Evolutionary conservation across 1,284 basidiomycete genomes (phyloP).

Genomic region (Leccinum insigne): DNA sequence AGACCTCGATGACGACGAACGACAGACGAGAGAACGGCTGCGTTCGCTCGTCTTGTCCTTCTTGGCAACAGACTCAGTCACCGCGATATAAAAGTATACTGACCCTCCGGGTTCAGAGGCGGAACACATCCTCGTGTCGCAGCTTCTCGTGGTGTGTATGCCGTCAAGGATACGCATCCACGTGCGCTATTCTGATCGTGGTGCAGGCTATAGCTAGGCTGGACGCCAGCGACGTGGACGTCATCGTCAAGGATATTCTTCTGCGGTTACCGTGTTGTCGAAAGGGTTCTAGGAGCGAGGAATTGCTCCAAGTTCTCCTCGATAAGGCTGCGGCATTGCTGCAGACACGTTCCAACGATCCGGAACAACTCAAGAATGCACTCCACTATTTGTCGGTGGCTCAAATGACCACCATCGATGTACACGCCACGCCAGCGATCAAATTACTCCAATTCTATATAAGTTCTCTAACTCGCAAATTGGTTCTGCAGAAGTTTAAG

Average conservation of each 20-base stretch:
- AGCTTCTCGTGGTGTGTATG: slow-evolving; percentile 47
- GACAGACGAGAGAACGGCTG: slow-evolving; percentile 54
- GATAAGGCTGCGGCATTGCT: slow-evolving; percentile 39
- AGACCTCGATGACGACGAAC: slow-evolving; percentile 56
- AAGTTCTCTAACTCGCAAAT: slow-evolving; percentile 45
- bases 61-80: slow-evolving; percentile 52
- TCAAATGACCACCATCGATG: slow-evolving; percentile 43
- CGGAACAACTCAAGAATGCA: slow-evolving; percentile 36
- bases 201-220: slow-evolving; percentile 54
- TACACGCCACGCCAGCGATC: slow-evolving; percentile 41
- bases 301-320: slow-evolving; percentile 47
- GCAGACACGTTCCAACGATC: slow-evolving; percentile 39
- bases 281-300: slow-evolving; percentile 37
- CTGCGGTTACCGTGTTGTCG: slow-evolving; percentile 48
- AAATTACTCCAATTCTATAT: slow-evolving; percentile 55
- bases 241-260: slow-evolving; percentile 56
- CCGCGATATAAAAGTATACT: slow-evolving; percentile 46
- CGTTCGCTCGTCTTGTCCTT: slow-evolving; percentile 61
- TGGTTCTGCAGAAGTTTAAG: slow-evolving; percentile 45
- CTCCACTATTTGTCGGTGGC: slow-evolving; percentile 50
- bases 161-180: slow-evolving; percentile 12
- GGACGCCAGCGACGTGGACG: slow-evolving; percentile 40
- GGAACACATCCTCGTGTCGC: slow-evolving; percentile 49
- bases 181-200: slow-evolving; percentile 5
- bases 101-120: slow-evolving; percentile 42